Base-by-base conservation (phyloP, 202 grass and related monocot genomes). In the Zizania palustris region DNA sequence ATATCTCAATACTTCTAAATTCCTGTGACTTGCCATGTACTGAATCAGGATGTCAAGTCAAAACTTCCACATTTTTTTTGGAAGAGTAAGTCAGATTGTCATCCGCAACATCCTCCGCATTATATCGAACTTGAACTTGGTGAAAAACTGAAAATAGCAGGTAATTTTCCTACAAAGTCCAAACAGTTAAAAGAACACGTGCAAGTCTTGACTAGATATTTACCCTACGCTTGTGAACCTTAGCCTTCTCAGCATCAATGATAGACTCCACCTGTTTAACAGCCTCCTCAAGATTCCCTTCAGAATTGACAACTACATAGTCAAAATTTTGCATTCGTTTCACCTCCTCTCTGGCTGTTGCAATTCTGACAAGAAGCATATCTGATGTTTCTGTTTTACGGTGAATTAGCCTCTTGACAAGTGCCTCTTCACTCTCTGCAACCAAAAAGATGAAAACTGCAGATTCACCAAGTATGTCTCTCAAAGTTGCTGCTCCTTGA, bases 381-480 rank as follows among this genome's bases (percentile, higher is more conserved):
- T 98, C 89, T 66, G 89, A 56, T 75, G 91, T 87, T 91, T 98
- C 95, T 69, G 95, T 98, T 77, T 90, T 94, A 55, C 95, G 89
- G 45, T 79, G 85, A 18, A 98, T 84, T 60, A 95, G 80, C 80
- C 91, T 89, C 64, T 98, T 94, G 14, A 95, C 89, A 53, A 95
- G 89, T 61, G 95, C 89, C 58, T 85, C 91, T 74, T 98, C 87
- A 20, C 91, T 92, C 77, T 98, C 95, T 37, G 95, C 95, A 5
- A 92, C 89, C 71, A 98, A 53, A 81, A 98, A 98, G 15, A 98
- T 98, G 87, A 98, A 98, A 65, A 95, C 36, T 3, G 95, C 95
- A 63, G 89, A 95, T 72, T 98, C 80, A 1, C 96, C 96, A 0
- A 95, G 90, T 72, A 98, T 92, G n/a, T 88, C 81, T 79, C 71